Base-by-base conservation (phyloP, 2,329 filamentous ascomycete species). In the Akanthomyces uredinophilus region DNA sequence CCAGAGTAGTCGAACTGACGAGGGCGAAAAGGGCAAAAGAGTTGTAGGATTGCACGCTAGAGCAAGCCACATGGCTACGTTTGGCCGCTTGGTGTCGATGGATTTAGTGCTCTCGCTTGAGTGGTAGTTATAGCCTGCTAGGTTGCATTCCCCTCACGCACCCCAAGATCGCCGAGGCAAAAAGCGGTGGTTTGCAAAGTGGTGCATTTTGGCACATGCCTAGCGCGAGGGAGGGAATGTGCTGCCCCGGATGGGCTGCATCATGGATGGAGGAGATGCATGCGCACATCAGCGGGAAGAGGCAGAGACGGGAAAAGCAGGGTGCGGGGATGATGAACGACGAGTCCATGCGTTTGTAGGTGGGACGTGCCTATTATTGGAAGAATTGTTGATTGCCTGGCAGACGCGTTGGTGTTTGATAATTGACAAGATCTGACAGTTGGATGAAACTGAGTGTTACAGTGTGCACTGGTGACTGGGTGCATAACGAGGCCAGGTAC, bases 201-300 rank as follows among this genome's bases (percentile, higher is more conserved):
- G 44, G n/a, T 39, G 32, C 22, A 14, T 27, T 58, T 58, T 58
- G 44, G 44, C 55, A 58, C 49, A 50, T 50, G 55, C 55, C n/a
- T 41, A 37, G 44, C 44, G 55, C n/a, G n/a, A n/a, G n/a, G n/a
- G n/a, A n/a, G 55, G 55, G 55, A 13, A 35, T 16, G n/a, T n/a
- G 22, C 13, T 32, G 22, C 32, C 32, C 32, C 22, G 2, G n/a
- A 29, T 18, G 47, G 27, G 27, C 32, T 5, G 32, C 32, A 35
- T 35, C 14, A 32, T 35, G 49, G 7, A 35, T 35, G 32, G 32
- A 35, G 32, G 7, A 4, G 11, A 1, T 35, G 7, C 32, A 8
- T 29, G 27, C 27, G 27, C 27, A 29, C 32, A 11, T 35, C 32
- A 35, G 32, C 32, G 32, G 32, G 32, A 35, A 35, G 32, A 35